Conservation (phyloP, 169 alveolate species). For the Plasmodium relictum region DNA sequence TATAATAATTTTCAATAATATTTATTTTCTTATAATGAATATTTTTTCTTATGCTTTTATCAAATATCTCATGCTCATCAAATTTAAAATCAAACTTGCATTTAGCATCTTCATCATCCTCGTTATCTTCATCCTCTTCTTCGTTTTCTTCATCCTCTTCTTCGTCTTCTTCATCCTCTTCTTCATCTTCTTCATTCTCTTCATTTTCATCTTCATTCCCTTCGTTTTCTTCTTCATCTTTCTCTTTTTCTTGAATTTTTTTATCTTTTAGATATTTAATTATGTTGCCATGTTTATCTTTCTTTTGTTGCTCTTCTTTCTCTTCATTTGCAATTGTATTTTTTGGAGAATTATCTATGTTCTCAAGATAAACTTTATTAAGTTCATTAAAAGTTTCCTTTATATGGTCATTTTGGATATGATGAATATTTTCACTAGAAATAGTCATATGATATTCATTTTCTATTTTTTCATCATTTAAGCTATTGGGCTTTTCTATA, state of each 20-base stretch:
- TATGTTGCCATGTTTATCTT: too few relatives aligned
- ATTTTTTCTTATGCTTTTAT: not conserved
- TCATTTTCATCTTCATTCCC: not conserved
- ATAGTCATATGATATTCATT: too few relatives aligned
- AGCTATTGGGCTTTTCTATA: not conserved
- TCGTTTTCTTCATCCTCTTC: not conserved
- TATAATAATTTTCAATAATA: conserved; percentile 31
- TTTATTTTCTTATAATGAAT: not conserved
- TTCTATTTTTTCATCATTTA: not conserved
- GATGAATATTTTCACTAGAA: too few relatives aligned
- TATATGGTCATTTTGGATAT: too few relatives aligned
- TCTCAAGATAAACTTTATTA: too few relatives aligned
- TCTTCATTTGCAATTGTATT: too few relatives aligned
- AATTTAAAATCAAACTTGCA: not conserved
- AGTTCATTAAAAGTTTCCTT: too few relatives aligned
- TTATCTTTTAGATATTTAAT: too few relatives aligned
- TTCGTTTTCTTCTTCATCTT: not conserved
- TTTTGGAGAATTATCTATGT: too few relatives aligned
- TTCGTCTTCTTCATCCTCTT: not conserved
- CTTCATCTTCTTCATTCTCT: not conserved
- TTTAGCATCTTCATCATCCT: not conserved
- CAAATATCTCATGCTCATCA: not conserved
- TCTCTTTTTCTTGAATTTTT: not conserved
- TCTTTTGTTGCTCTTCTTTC: too few relatives aligned
- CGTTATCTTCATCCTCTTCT: not conserved